phyloP scores from a whole-genome alignment of 345 rosid species.

The Dimocarpus longan region DNA sequence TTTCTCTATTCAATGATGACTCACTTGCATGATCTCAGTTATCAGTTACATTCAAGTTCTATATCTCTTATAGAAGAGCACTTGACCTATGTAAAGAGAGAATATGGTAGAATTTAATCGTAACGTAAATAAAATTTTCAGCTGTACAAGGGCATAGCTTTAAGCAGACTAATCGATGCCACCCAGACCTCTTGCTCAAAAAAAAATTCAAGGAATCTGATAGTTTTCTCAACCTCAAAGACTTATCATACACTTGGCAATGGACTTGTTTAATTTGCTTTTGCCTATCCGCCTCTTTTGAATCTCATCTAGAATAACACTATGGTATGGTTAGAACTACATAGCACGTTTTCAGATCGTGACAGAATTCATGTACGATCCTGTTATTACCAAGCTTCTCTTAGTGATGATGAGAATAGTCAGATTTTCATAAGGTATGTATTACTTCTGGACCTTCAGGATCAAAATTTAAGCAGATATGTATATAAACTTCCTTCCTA shows the following conservation, averaged over 20 bases:
- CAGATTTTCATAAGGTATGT: conserved; percentile 1
- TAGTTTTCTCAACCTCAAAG: background rate
- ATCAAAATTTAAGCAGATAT: conserved; percentile 2
- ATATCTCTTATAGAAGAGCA: background rate
- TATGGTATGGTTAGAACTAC: conserved; percentile 16
- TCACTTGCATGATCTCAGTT: background rate
- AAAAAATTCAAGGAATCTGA: conserved; percentile 16
- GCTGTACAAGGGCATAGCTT: conserved; percentile 30
- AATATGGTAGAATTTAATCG: conserved; percentile 3
- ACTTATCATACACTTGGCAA: conserved; percentile 3
- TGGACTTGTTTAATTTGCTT: conserved; percentile 12
- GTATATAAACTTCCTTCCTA: conserved; percentile 1
- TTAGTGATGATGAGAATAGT: conserved; percentile 11
- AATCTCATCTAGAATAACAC: background rate
- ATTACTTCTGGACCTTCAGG: conserved; percentile 5
- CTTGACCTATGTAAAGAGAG: conserved; percentile 11
- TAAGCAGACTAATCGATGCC: conserved; percentile 9
- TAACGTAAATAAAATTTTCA: conserved; percentile 8
- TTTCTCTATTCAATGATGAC: too few species aligned
- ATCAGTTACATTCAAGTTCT: too few species aligned
- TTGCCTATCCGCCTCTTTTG: background rate
- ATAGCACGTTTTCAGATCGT: background rate
- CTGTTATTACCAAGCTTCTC: conserved; percentile 7
- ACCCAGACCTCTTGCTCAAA: conserved; percentile 11
- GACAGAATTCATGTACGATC: background rate